Evolutionary conservation across 768 basidiomycete species (phyloP).

Genomic region (Boletus eberwhitei): DNA sequence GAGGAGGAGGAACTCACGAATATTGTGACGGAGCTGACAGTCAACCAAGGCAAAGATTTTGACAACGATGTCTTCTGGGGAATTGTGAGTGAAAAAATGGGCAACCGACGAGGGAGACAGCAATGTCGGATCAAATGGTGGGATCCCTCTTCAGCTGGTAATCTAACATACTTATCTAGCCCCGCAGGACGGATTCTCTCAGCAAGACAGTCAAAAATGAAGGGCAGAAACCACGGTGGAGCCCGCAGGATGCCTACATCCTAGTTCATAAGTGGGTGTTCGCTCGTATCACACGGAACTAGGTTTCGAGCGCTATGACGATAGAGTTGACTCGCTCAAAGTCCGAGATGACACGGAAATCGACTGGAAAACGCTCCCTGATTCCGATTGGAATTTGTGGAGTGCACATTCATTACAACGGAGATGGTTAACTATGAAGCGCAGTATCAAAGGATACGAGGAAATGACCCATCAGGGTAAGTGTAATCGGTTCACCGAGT

Average conservation of each 20-base stretch:
- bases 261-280: conserved; percentile 69
- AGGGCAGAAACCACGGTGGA: conserved; percentile 71
- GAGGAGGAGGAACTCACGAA: conserved; percentile 72
- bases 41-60: conserved; percentile 65
- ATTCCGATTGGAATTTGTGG: conserved; percentile 80
- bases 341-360: conserved; percentile 81
- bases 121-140: conserved; percentile 92
- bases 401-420: conserved; percentile 77
- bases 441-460: conserved; percentile 70
- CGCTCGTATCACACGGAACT: neutral
- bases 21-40: conserved; percentile 74
- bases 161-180: neutral
- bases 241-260: conserved; percentile 70
- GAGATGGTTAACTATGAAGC: conserved; percentile 79
- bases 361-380: conserved; percentile 75
- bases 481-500: conserved; percentile 13
- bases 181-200: conserved; percentile 68
- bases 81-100: conserved; percentile 73
- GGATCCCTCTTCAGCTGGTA: conserved; percentile 6
- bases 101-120: conserved; percentile 67
- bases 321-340: conserved; percentile 68
- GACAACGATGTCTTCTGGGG: conserved; percentile 86
- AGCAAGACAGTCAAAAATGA: conserved; percentile 70
- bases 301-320: neutral
- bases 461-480: conserved; percentile 78